These are phyloP conservation scores for Fusarium drepaniforme DNA, from an alignment of 2,329 filamentous ascomycete genomes.

Conservation along the genomic window DNA sequence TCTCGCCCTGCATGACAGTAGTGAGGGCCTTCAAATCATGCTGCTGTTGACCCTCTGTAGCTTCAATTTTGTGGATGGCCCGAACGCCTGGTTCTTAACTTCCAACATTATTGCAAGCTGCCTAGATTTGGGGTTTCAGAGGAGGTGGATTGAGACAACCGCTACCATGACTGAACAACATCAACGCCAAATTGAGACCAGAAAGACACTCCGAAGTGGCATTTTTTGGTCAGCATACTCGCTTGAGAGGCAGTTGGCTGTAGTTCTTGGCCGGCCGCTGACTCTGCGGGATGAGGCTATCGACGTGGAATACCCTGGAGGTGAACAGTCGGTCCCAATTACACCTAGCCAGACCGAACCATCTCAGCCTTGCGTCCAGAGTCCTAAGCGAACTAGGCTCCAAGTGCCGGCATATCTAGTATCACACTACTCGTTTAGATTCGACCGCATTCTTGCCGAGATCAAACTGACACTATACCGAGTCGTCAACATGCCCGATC, in stretches of 20 bases:
- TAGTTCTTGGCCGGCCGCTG: constrained; percentile 25
- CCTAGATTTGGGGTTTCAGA: constrained; percentile 25
- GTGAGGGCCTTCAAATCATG: constrained; percentile 32
- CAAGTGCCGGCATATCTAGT: background rate
- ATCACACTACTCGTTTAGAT: constrained; percentile 21
- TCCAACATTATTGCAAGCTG: constrained; percentile 31
- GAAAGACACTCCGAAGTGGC: constrained; percentile 11
- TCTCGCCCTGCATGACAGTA: constrained; percentile 23
- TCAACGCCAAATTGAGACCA: background rate
- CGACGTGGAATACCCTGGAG: constrained; percentile 29
- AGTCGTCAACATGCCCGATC: constrained; percentile 37
- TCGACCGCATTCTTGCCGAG: constrained; percentile 25
- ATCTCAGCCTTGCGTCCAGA: background rate
- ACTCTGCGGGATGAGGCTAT: constrained; percentile 30
- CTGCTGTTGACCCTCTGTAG: constrained; percentile 17
- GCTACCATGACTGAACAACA: background rate
- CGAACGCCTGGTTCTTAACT: constrained; percentile 29
- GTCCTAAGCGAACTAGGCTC: background rate
- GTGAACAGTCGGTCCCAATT: background rate
- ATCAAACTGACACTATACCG: constrained; percentile 26
- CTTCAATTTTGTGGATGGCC: constrained; percentile 27
- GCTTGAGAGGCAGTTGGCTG: constrained; percentile 24
- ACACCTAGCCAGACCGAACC: background rate
- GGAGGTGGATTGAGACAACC: constrained; percentile 10
- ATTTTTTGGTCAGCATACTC: constrained; percentile 36